Percentiles rank a stretch among this genome's conserved stretches.
These are phyloP conservation scores for Inonotus obliquus DNA, from an alignment of 1,284 basidiomycete genomes.

Conservation along the genomic window DNA sequence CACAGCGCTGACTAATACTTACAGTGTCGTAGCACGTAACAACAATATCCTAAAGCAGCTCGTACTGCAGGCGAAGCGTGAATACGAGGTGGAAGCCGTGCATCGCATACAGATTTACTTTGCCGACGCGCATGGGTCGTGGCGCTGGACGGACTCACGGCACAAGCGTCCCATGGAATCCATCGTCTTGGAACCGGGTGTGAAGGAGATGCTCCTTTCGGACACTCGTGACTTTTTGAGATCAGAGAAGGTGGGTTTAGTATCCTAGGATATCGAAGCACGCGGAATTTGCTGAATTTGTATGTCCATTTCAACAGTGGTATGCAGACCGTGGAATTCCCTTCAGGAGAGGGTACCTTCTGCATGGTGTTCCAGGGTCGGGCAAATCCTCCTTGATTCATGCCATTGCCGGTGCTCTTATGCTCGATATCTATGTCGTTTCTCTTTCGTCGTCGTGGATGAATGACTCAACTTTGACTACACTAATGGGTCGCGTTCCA, in stretches of 20 bases:
- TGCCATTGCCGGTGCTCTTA: conserved; percentile 76
- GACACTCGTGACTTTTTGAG: conserved; percentile 79
- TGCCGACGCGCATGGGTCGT: conserved; percentile 79
- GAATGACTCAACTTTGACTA: conserved; percentile 69
- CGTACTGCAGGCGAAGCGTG: conserved; percentile 80
- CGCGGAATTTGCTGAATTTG: conserved; percentile 6
- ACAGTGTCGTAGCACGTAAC: conserved; percentile 70
- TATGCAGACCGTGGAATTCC: conserved; percentile 60
- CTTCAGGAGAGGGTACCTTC: conserved; percentile 79
- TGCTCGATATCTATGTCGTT: conserved; percentile 76
- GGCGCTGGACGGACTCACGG: conserved; percentile 78
- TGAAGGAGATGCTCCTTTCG: conserved; percentile 77
- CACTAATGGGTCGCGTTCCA: conserved; percentile 78
- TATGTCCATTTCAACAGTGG: conserved; percentile 31
- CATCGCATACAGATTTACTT: conserved; percentile 83
- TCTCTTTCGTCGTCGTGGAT: conserved; percentile 75
- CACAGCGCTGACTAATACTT: conserved; percentile 9
- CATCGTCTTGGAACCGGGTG: conserved; percentile 76
- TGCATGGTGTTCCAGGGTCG: conserved; percentile 76
- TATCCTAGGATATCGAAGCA: conserved; percentile 10
- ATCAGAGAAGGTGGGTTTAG: conserved; percentile 61
- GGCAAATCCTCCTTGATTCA: conserved; percentile 82
- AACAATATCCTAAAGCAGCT: conserved; percentile 80
- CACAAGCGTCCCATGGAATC: conserved; percentile 77
- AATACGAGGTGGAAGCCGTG: conserved; percentile 77